Conservation (phyloP, 2,329 filamentous ascomycete species). For the Calonectria naviculata region DNA sequence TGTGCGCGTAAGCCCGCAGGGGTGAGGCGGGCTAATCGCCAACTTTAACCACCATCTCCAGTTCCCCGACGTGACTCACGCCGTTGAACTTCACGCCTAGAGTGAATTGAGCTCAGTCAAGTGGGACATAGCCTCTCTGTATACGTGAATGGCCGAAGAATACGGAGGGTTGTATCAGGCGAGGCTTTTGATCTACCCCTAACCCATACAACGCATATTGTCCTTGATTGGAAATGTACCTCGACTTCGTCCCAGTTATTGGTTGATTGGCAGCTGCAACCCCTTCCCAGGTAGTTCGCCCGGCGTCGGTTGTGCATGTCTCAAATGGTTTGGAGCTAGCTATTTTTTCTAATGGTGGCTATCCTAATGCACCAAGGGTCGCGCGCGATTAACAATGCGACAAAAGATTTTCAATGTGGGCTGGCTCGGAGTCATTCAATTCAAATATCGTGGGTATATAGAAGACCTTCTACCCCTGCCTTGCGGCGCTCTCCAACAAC, state of each 20-base stretch:
- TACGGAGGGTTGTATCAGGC: neutral
- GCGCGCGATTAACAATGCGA: constrained; percentile 10
- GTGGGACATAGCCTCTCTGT: neutral
- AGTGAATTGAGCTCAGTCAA: neutral
- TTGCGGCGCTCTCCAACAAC: neutral
- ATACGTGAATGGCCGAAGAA: too few relatives aligned
- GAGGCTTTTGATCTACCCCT: neutral
- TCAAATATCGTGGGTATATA: constrained; percentile 21
- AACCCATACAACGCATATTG: neutral
- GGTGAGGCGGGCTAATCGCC: constrained; percentile 6
- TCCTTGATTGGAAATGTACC: neutral
- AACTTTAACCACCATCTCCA: neutral
- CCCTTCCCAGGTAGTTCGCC: neutral
- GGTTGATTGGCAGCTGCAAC: neutral
- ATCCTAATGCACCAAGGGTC: constrained; percentile 11
- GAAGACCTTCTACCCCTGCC: constrained; percentile 10
- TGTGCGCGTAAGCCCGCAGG: neutral
- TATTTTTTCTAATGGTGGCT: neutral
- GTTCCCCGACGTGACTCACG: constrained; percentile 31
- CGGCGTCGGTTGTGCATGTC: neutral
- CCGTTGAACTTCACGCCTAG: neutral
- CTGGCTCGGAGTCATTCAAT: constrained; percentile 12
- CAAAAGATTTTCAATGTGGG: neutral
- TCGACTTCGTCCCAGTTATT: neutral
- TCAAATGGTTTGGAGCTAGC: neutral